Conservation (phyloP, 1,139 yeast species). For the Saccharomyces pastorianus region DNA sequence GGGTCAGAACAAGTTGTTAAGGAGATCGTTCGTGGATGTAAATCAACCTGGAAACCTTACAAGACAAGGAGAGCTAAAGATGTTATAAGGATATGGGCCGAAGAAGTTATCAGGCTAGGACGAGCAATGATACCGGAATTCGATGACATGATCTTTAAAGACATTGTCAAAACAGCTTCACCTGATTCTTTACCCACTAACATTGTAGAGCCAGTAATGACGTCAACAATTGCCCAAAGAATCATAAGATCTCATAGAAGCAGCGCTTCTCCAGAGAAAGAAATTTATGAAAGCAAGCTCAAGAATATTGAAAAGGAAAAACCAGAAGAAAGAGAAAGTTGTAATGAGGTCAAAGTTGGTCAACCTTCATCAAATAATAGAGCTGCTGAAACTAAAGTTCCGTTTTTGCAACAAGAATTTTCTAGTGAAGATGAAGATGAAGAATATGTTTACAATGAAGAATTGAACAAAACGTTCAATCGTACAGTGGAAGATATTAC, state of each 20-base stretch:
- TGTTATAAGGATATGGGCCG: slow-evolving; percentile 50
- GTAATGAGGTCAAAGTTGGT: slow-evolving; percentile 1
- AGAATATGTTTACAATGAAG: slow-evolving; percentile 32
- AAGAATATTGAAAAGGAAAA: neutral
- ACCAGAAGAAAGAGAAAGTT: slow-evolving; percentile 5
- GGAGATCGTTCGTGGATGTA: slow-evolving; percentile 64
- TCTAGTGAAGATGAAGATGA: slow-evolving; percentile 32
- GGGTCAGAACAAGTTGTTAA: slow-evolving; percentile 55
- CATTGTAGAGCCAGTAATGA: neutral
- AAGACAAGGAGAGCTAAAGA: slow-evolving; percentile 39
- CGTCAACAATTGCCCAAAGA: slow-evolving; percentile 18
- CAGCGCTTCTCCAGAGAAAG: slow-evolving; percentile 4
- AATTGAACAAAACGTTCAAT: slow-evolving; percentile 31
- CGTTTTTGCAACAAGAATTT: slow-evolving; percentile 26
- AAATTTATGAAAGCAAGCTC: neutral
- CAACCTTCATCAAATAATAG: slow-evolving; percentile 7
- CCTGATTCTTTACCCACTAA: neutral
- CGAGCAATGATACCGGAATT: slow-evolving; percentile 57
- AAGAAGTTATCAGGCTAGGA: slow-evolving; percentile 59
- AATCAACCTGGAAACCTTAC: slow-evolving; percentile 54
- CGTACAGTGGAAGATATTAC: slow-evolving; percentile 34
- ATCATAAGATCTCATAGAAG: slow-evolving; percentile 17
- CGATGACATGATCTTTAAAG: slow-evolving; percentile 23
- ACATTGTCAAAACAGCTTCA: slow-evolving; percentile 1
- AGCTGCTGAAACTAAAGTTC: slow-evolving; percentile 14